Percentiles rank a stretch among this genome's conserved stretches.
Conservation (phyloP, 352 stramenopile genomes). For the Labyrinthula sp. region DNA sequence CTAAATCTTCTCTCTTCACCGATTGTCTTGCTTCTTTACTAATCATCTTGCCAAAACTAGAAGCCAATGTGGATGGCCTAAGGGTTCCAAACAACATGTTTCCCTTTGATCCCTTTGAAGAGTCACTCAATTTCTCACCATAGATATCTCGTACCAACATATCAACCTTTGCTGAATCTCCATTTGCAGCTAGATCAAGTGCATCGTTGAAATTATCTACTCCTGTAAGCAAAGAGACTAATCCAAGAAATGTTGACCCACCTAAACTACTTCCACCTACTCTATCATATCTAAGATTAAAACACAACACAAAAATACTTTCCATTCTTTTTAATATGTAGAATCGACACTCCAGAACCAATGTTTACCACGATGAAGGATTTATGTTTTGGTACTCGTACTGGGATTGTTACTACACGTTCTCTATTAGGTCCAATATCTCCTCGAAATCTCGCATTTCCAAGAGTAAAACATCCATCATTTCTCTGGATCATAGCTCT, state of each 20-base stretch:
- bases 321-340: constrained; percentile 11
- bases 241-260: constrained; percentile 27
- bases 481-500: constrained; percentile 4
- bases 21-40: constrained; percentile 1
- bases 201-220: constrained; percentile 47
- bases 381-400: not conserved
- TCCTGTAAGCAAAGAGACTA: constrained; percentile 13
- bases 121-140: no score
- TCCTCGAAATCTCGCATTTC: constrained; percentile 12
- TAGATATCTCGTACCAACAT: constrained; percentile 99
- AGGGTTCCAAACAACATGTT: constrained; percentile 22
- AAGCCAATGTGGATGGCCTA: constrained; percentile 11
- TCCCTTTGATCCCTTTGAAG: no score
- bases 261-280: constrained; percentile 23
- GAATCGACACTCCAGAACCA: constrained; percentile 25
- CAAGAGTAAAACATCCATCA: constrained; percentile 7
- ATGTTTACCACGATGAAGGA: constrained; percentile 29
- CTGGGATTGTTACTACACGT: constrained; percentile 5
- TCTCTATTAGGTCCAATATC: constrained; percentile 4
- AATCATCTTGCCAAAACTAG: constrained; percentile 26
- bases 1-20: constrained; percentile 16
- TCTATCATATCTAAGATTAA: constrained; percentile 9
- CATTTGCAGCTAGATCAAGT: constrained; percentile 50
- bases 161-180: constrained; percentile 50
- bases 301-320: no score